Conservation (phyloP, 176 grass and related monocot genomes). For the Neostapfia colusana region DNA sequence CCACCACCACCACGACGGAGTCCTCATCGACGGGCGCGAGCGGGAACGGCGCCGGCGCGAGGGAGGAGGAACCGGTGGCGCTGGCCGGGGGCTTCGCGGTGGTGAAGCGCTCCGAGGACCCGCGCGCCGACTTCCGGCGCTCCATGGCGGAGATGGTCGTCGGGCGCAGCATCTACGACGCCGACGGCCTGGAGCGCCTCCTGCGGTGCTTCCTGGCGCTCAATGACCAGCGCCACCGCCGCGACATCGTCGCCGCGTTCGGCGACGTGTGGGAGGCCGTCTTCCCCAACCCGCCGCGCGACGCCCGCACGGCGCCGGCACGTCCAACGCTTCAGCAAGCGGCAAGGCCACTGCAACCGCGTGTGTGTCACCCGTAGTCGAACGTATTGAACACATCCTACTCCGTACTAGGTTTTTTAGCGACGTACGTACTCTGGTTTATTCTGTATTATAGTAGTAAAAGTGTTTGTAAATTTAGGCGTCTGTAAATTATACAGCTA, state of each 20-base stretch:
- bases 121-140: slow-evolving; percentile 67
- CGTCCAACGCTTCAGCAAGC: neutral
- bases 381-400: slow-evolving; percentile 25
- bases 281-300: slow-evolving; percentile 29
- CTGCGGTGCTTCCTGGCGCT: slow-evolving; percentile 81
- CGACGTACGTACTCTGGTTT: neutral
- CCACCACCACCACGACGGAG: slow-evolving; percentile 42
- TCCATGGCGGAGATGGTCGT: slow-evolving; percentile 96
- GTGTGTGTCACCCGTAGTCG: neutral
- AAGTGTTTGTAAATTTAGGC: slow-evolving; percentile 40
- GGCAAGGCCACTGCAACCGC: slow-evolving; percentile 21
- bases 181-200: slow-evolving; percentile 65
- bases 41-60: slow-evolving; percentile 1
- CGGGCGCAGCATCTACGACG: slow-evolving; percentile 73
- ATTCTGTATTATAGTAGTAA: neutral
- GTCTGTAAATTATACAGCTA: too few species aligned
- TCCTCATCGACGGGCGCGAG: slow-evolving; percentile 50
- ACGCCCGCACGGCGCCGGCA: neutral
- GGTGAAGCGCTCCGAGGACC: slow-evolving; percentile 80
- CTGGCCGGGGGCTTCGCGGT: slow-evolving; percentile 76
- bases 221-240: slow-evolving; percentile 62
- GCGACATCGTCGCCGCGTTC: slow-evolving; percentile 72
- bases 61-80: neutral
- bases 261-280: slow-evolving; percentile 77
- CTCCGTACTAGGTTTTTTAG: too few species aligned